Percentiles rank a stretch among this genome's conserved stretches.
Evolutionary conservation across 345 rosid genomes (phyloP).

Genomic region (Murraya paniculata): DNA sequence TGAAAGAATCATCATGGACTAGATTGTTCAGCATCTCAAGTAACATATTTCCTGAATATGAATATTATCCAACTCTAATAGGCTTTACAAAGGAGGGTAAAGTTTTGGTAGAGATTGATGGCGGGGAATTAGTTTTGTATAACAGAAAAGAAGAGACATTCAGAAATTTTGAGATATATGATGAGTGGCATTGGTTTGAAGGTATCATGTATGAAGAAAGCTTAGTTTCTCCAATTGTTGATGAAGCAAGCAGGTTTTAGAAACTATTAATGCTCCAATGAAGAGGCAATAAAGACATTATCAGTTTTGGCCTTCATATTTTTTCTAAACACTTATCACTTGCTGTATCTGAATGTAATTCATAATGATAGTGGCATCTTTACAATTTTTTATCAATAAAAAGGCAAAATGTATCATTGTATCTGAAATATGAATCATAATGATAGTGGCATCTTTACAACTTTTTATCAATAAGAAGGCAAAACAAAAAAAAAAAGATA

Average conservation of each 20-base stretch:
- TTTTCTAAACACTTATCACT: too few relatives aligned
- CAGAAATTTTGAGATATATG: background rate
- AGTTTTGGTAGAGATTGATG: slow-evolving; percentile 21
- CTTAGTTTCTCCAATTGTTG: slow-evolving; percentile 7
- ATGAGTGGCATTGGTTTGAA: background rate
- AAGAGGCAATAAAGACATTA: background rate
- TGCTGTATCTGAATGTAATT: too few relatives aligned
- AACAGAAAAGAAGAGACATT: background rate
- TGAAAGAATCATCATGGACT: slow-evolving; percentile 29
- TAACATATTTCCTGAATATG: background rate
- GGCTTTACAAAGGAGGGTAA: slow-evolving; percentile 22
- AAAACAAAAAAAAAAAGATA: too few relatives aligned
- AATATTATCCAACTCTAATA: slow-evolving; percentile 8
- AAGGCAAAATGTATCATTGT: too few relatives aligned
- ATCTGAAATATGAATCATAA: too few relatives aligned
- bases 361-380: too few relatives aligned
- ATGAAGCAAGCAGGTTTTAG: background rate
- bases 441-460: too few relatives aligned
- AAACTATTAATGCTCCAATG: background rate
- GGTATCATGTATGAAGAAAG: background rate
- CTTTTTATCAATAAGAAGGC: too few relatives aligned
- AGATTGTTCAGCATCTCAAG: slow-evolving; percentile 24
- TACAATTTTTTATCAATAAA: too few relatives aligned
- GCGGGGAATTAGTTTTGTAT: background rate
- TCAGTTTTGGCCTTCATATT: too few relatives aligned